Conservation (phyloP, 306 rosid genomes). For the Benincasa hispida region DNA sequence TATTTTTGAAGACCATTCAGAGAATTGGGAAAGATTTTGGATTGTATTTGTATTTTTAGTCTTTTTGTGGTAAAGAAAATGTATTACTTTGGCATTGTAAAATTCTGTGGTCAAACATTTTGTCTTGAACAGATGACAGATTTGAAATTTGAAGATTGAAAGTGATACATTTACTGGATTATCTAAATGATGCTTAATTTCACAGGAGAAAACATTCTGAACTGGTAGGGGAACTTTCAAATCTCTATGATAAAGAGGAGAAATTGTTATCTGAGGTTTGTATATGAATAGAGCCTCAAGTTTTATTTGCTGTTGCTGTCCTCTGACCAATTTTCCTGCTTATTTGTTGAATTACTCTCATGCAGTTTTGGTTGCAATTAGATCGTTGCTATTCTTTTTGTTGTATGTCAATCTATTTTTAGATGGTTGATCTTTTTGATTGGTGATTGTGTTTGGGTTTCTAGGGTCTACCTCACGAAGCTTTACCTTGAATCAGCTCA, state of each 20-base stretch:
- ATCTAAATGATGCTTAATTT: not conserved
- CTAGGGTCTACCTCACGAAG: not conserved
- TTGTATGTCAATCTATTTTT: not conserved
- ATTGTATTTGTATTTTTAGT: not conserved
- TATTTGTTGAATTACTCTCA: not conserved
- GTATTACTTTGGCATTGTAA: not conserved
- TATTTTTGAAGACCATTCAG: not conserved
- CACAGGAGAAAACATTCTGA: slow-evolving; percentile 93
- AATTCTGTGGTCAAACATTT: not conserved
- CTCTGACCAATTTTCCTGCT: not conserved
- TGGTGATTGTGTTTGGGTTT: not conserved
- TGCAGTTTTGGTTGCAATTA: not conserved
- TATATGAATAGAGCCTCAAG: slow-evolving; percentile 4
- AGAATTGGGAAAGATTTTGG: not conserved
- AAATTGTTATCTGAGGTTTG: slow-evolving; percentile 82
- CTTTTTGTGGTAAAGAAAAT: not conserved
- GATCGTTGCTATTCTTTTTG: not conserved
- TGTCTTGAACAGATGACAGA: not conserved
- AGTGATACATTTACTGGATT: not conserved
- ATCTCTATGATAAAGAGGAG: slow-evolving; percentile 74
- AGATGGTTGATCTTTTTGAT: not conserved
- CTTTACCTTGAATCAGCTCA: not conserved
- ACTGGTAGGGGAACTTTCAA: slow-evolving; percentile 74
- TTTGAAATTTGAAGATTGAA: not conserved
- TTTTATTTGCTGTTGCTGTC: slow-evolving; percentile 1